Evolutionary conservation across 2,329 filamentous ascomycete species (phyloP).

Genomic region (Fusarium sp.): DNA sequence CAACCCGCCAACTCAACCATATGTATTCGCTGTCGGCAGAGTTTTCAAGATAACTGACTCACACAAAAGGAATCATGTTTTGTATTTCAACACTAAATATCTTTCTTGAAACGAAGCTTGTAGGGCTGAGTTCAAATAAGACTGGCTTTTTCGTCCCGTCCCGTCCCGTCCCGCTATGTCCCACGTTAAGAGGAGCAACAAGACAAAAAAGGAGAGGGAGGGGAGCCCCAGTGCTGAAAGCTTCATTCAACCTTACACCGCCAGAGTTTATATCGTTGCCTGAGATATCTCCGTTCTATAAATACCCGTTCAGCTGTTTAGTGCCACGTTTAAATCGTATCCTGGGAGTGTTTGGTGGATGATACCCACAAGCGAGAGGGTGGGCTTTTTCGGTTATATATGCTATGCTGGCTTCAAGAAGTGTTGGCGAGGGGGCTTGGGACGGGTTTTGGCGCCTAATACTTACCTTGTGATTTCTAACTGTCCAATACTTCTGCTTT

Average conservation of each 20-base stretch:
- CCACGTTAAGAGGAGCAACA: constrained; percentile 20
- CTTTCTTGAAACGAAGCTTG: constrained; percentile 1
- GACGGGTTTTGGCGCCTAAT: not conserved
- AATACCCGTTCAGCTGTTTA: constrained; percentile 8
- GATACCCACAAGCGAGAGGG: constrained; percentile 21
- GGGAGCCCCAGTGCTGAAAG: constrained; percentile 4
- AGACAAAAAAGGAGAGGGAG: not conserved
- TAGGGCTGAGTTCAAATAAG: constrained; percentile 26
- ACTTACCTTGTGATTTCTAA: not conserved
- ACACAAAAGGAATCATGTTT: not conserved
- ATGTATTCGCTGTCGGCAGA: constrained; percentile 11
- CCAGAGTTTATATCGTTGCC: constrained; percentile 22
- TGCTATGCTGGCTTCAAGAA: not conserved
- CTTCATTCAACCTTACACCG: constrained; percentile 36
- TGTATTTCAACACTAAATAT: not conserved
- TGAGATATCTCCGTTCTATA: constrained; percentile 12
- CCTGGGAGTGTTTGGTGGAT: constrained; percentile 3
- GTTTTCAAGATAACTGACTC: constrained; percentile 15
- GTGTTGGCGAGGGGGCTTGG: not conserved
- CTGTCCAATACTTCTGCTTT: not conserved
- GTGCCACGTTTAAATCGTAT: constrained; percentile 17
- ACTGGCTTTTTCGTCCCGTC: constrained; percentile 13
- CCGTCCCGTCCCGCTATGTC: constrained; percentile 28
- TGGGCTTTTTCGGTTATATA: not conserved
- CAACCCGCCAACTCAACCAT: constrained; percentile 18